Evolutionary conservation across 495 filamentous ascomycete genomes (phyloP).

Genomic region (Aspergillus affinis): DNA sequence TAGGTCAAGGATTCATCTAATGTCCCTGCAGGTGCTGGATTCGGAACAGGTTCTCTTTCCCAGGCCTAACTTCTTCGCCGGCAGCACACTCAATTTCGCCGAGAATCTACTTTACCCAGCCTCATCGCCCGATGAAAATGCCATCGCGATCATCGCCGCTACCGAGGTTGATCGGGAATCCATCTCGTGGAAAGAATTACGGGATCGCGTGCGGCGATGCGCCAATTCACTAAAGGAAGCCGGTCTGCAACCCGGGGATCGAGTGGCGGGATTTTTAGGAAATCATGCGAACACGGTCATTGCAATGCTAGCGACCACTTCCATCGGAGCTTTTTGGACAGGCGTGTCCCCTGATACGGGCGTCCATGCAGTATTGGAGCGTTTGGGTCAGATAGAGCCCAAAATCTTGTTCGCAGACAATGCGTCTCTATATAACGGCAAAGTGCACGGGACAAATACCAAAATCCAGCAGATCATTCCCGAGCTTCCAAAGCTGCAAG

Average conservation of each 20-base stretch:
- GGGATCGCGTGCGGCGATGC: slow-evolving; percentile 73
- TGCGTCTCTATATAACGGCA: slow-evolving; percentile 84
- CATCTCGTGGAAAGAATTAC: slow-evolving; percentile 77
- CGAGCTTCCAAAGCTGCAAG: slow-evolving; percentile 60
- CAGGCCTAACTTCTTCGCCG: slow-evolving; percentile 78
- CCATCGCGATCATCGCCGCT: slow-evolving; percentile 66
- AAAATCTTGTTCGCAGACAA: slow-evolving; percentile 82
- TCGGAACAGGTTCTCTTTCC: slow-evolving; percentile 73
- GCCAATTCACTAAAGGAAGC: slow-evolving; percentile 65
- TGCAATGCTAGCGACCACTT: slow-evolving; percentile 79
- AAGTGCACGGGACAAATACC: slow-evolving; percentile 66
- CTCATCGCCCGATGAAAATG: slow-evolving; percentile 54
- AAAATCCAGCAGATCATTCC: slow-evolving; percentile 73
- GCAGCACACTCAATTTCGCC: slow-evolving; percentile 80
- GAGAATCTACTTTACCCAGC: slow-evolving; percentile 85
- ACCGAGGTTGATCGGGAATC: slow-evolving; percentile 68
- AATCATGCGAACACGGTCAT: slow-evolving; percentile 84
- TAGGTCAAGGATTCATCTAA: slow-evolving; percentile 11
- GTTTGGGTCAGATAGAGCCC: slow-evolving; percentile 78
- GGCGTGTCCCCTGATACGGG: slow-evolving; percentile 84
- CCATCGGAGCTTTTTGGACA: slow-evolving; percentile 87
- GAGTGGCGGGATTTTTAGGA: slow-evolving; percentile 82
- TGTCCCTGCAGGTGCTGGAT: slow-evolving; percentile 61
- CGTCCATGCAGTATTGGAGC: slow-evolving; percentile 76
- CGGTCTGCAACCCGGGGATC: slow-evolving; percentile 63